Base-by-base conservation (phyloP, 2,329 filamentous ascomycete species). In the Pseudomassariella vexata region DNA sequence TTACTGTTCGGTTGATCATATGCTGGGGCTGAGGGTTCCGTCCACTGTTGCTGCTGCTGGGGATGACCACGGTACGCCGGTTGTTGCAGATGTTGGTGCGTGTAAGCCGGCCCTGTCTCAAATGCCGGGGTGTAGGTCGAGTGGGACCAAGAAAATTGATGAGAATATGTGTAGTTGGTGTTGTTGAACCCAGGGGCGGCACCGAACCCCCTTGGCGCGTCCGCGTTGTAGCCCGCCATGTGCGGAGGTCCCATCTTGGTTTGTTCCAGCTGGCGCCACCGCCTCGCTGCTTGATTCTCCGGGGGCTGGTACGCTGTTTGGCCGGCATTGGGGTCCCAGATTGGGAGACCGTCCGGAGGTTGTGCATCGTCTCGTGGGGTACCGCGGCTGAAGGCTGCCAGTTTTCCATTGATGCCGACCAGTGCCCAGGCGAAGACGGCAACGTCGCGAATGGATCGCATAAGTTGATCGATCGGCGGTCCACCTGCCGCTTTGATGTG, bases 351-450 rank as follows among this genome's bases (percentile, higher is more conserved):
- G 25, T 70, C 70, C 2, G 66, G 62, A 2, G 82, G 81, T 37
- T 76, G 65, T 19, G 78, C 69, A 39, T 82, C 76, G n/a, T 75
- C 80, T 14, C 57, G 61, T 1, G 83, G 78, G 18, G 62, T 66
- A 3, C 84, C 82, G 5, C 65, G 66, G 27, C 74, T 66, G 47
- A 81, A 82, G 3, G 73, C 66, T 11, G 79, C 76, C 33, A 90
- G 60, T 24, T 76, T 80, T 10, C 82, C 82, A 53, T 92, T 90
- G 62, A 89, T 89, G 15, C 85, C 85, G 16, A 79, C 76, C 9
- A 90, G 60, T 2, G 80, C 82, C 85, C 85, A 94, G 8, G 85
- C 85, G 52, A 94, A 92, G n/a, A 92, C 82, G 2, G 84, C 85
- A 28, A 89, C 82, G 33, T 92, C 85, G 35, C 83, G 79, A 43